Evolutionary conservation across 2,329 filamentous ascomycete species (phyloP), one percentile per base, ranked within the genome.

Genomic region (Lasiodiplodia sp.): DNA sequence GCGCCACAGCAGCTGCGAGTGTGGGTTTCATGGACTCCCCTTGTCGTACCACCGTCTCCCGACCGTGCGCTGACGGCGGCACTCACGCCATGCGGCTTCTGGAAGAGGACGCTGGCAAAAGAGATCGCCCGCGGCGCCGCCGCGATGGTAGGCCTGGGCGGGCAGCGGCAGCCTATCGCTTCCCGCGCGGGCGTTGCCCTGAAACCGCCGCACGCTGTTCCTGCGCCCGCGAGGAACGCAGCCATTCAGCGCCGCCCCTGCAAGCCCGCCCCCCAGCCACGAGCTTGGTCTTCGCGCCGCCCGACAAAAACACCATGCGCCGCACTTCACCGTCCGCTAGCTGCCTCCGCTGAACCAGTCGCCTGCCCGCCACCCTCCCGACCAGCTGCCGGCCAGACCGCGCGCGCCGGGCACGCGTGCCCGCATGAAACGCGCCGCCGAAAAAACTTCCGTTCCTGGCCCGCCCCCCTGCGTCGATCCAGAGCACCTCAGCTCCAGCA

Each of bases 21-120:
- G 58, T 10, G 58, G 58, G 58, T 51, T 63, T 51, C 58, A 51
- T 51, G 58, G 58, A 60, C 58, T 63, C 58, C 58, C 58, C 58
- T 63, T 23, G 64, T 57, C 64, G 64, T 67, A 67, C 64, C 38
- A 67, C 53, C 44, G 25, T 63, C 40, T 49, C 40, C 40, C 58
- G 58, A 63, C 58, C 58, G 58, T 63, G 58, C 58, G 58, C 56
- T 28, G 40, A 49, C 25, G 18, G 28, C 38, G 49, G 53, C 31
- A 7, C 64, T 58, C 64, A 57, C 64, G 64, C 53, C 53, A 67
- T 58, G 64, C 44, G 53, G 4, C 28, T 67, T 57, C 58, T 63
- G 58, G 58, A 63, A 51, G 58, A 18, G 23, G 38, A 18, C 28
- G 53, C 25, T 34, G 53, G 53, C 53, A 11, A 34, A 28, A 18